Conservation (phyloP, 345 rosid genomes). For the Litchi chinensis region DNA sequence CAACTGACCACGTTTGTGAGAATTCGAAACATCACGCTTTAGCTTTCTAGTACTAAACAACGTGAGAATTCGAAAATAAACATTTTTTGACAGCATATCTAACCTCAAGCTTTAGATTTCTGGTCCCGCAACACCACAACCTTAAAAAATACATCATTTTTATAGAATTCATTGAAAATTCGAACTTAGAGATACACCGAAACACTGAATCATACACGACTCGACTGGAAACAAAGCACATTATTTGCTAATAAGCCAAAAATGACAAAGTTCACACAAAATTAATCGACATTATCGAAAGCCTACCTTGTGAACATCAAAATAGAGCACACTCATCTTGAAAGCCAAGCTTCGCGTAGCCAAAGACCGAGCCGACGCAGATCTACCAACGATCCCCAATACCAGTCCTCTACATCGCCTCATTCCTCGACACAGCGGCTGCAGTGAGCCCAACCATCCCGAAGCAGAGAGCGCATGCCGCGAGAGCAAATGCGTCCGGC, state of each 20-base stretch:
- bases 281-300: conserved; percentile 9
- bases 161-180: not conserved
- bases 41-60: not conserved
- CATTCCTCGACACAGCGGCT: conserved; percentile 96
- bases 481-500: conserved; percentile 88
- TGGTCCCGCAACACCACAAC: not conserved
- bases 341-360: conserved; percentile 93
- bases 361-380: conserved; percentile 77
- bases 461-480: conserved; percentile 87
- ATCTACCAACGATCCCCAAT: conserved; percentile 91
- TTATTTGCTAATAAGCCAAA: not conserved
- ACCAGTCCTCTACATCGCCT: conserved; percentile 95
- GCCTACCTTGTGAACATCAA: conserved; percentile 77
- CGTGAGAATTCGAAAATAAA: not conserved
- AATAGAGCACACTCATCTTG: conserved; percentile 95
- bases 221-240: not conserved
- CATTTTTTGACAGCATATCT: not conserved
- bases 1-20: not conserved
- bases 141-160: not conserved
- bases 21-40: not conserved
- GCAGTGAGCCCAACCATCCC: conserved; percentile 94
- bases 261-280: not conserved
- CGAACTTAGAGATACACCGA: not conserved
- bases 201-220: not conserved
- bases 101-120: not conserved